Percentiles rank a stretch among this genome's conserved stretches.
These are phyloP conservation scores for Helotiales sp. DNA, from an alignment of 2,329 filamentous ascomycete genomes.

Conservation along the genomic window DNA sequence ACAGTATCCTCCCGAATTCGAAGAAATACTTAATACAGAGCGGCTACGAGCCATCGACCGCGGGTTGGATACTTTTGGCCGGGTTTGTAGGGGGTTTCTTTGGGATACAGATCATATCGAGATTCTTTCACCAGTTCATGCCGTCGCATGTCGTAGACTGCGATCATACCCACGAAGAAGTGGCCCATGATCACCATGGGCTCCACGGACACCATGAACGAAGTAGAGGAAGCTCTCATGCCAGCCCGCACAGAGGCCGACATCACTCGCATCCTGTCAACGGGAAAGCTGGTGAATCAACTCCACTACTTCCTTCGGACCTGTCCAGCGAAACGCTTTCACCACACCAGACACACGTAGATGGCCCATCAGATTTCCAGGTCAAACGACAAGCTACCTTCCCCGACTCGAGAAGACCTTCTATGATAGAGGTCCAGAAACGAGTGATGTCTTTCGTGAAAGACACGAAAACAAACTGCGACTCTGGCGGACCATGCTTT, in stretches of 20 bases:
- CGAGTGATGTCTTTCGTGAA: slow-evolving; percentile 68
- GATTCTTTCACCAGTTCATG: slow-evolving; percentile 73
- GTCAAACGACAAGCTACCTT: background rate
- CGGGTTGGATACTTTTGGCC: slow-evolving; percentile 70
- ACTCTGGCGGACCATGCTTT: slow-evolving; percentile 64
- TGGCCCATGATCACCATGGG: slow-evolving; percentile 37
- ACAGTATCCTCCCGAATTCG: slow-evolving; percentile 90
- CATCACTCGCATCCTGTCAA: slow-evolving; percentile 22
- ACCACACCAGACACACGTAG: slow-evolving; percentile 7
- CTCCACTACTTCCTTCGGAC: slow-evolving; percentile 35
- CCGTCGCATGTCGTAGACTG: slow-evolving; percentile 83
- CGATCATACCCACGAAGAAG: slow-evolving; percentile 73
- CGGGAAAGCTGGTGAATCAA: slow-evolving; percentile 34
- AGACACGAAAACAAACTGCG: slow-evolving; percentile 67
- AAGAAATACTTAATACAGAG: slow-evolving; percentile 76
- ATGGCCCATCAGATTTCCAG: background rate
- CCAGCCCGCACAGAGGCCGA: slow-evolving; percentile 15
- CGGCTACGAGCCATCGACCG: slow-evolving; percentile 67
- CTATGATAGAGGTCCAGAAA: slow-evolving; percentile 59
- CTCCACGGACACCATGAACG: slow-evolving; percentile 31
- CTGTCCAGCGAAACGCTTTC: slow-evolving; percentile 25
- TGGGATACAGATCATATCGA: slow-evolving; percentile 75
- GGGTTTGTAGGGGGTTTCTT: slow-evolving; percentile 75
- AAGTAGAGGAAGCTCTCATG: slow-evolving; percentile 25
- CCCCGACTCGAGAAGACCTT: slow-evolving; percentile 50